Percentiles rank a stretch among this genome's conserved stretches.
Conservation (phyloP, 2,329 filamentous ascomycete species). For the Phialemonium atrogriseum region DNA sequence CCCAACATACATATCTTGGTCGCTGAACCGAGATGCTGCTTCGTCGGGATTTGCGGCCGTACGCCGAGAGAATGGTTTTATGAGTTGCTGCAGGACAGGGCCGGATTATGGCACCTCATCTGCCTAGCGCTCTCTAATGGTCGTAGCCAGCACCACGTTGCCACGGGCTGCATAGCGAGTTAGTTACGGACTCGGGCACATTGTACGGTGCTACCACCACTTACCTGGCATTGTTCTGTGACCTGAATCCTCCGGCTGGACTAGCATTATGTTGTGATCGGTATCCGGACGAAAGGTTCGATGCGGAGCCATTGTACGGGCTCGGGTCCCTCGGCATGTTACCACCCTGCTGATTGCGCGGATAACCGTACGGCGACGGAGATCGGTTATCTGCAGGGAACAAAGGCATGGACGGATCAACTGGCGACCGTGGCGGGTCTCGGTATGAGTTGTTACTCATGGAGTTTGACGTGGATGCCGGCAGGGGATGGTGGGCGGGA, state of each 20-base stretch:
- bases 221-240: conserved; percentile 38
- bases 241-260: conserved; percentile 25
- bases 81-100: too few relatives aligned
- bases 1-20: too few relatives aligned
- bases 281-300: conserved; percentile 10
- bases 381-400: conserved; percentile 33
- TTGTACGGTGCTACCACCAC: conserved; percentile 8
- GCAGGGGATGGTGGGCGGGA: conserved; percentile 13
- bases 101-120: conserved; percentile 2
- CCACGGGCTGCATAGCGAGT: conserved; percentile 37
- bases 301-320: conserved; percentile 14
- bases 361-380: conserved; percentile 15
- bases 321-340: conserved; percentile 14
- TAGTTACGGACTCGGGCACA: conserved; percentile 5
- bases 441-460: conserved; percentile 18
- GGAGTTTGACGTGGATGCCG: conserved; percentile 8
- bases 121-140: conserved; percentile 14
- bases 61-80: too few relatives aligned
- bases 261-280: conserved; percentile 11
- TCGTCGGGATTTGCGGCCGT: too few relatives aligned
- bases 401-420: conserved; percentile 41
- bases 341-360: conserved; percentile 10
- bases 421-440: conserved; percentile 32
- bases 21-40: too few relatives aligned
- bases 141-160: conserved; percentile 50